Evolutionary conservation across 495 filamentous ascomycete genomes (phyloP).

Genomic region (Parachaetomium inaequale): DNA sequence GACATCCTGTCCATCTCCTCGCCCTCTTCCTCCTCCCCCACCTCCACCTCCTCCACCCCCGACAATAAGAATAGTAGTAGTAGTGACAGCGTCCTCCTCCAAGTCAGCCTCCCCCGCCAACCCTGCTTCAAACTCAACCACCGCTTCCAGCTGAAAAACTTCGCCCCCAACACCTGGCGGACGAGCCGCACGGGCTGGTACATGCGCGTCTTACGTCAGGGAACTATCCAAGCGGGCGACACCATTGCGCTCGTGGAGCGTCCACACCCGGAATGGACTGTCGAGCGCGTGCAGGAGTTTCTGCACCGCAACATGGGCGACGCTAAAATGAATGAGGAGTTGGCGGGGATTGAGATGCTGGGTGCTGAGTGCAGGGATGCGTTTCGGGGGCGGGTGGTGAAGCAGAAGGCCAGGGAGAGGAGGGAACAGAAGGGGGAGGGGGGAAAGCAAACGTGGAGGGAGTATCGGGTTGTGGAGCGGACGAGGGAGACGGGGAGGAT

Average conservation of each 20-base stretch:
- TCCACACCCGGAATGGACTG: slow-evolving; percentile 50
- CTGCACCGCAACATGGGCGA: slow-evolving; percentile 48
- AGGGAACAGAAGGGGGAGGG: slow-evolving; percentile 9
- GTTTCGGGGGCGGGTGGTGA: slow-evolving; percentile 40
- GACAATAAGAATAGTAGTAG: background rate
- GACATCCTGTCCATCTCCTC: slow-evolving; percentile 46
- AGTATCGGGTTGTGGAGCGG: slow-evolving; percentile 46
- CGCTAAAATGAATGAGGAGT: slow-evolving; percentile 42
- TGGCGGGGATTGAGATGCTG: slow-evolving; percentile 45
- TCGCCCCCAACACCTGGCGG: slow-evolving; percentile 51
- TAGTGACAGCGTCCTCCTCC: slow-evolving; percentile 15
- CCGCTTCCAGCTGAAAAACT: slow-evolving; percentile 52
- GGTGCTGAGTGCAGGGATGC: slow-evolving; percentile 44
- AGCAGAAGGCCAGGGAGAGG: slow-evolving; percentile 31
- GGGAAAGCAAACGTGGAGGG: slow-evolving; percentile 36
- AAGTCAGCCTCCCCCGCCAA: slow-evolving; percentile 48
- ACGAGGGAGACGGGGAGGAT: slow-evolving; percentile 40
- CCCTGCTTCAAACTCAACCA: slow-evolving; percentile 59
- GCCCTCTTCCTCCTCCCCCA: background rate
- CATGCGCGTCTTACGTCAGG: slow-evolving; percentile 49
- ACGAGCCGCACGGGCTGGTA: slow-evolving; percentile 54
- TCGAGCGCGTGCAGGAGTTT: slow-evolving; percentile 54
- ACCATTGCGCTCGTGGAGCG: slow-evolving; percentile 43
- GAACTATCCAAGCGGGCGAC: slow-evolving; percentile 47
- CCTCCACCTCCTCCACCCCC: background rate